Base-by-base conservation (phyloP, 768 basidiomycete genomes). In the Suillus decipiens region DNA sequence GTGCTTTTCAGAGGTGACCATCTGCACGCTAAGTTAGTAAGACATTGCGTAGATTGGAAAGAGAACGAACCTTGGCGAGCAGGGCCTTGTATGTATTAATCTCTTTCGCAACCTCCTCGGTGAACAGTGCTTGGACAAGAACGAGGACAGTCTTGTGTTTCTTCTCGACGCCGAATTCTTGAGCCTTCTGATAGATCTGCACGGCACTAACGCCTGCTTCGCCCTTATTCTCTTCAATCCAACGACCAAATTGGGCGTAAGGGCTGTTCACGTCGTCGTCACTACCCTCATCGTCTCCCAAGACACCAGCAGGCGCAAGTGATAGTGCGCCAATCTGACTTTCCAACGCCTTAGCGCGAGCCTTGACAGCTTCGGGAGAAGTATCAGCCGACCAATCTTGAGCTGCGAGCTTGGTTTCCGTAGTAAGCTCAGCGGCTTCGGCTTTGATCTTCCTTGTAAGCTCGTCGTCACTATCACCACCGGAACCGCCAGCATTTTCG, bases 301-400 rank as follows among this genome's bases (percentile, higher is more conserved):
- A 77, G 61, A 76, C 73, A 11, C 78, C 81, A 5, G 60, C 61
- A 64, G 63, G 60, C 6, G 47, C 3, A 63, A 85, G 72, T 50
- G 80, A 78, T 24, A 85, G 70, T 36, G 79, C 77, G 9, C 87
- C 86, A 71, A 93, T 72, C 57, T 78, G 79, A 19, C 77, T 76
- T 63, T 90, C 88, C 24, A 95, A 80, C 10, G 86, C 85, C 68
- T 88, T 87, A 71, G 92, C 80, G 48, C 95, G 92, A 34, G 89
- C 85, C 67, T 89, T 89, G 64, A 97, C 92, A 24, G 94, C 95
- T 70, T 93, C 93, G 6, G 89, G 84, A 3, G 92, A 94, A 1
- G 93, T 95, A 71, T 96, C 94, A n/a, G 86, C 90, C 59, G 91
- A 90, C 95, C 95, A 97, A 61, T 90, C 93, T 55, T 95, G 91